Evolutionary conservation across 352 stramenopile genomes (phyloP).

Genomic region (Phytophthora foliorum): DNA sequence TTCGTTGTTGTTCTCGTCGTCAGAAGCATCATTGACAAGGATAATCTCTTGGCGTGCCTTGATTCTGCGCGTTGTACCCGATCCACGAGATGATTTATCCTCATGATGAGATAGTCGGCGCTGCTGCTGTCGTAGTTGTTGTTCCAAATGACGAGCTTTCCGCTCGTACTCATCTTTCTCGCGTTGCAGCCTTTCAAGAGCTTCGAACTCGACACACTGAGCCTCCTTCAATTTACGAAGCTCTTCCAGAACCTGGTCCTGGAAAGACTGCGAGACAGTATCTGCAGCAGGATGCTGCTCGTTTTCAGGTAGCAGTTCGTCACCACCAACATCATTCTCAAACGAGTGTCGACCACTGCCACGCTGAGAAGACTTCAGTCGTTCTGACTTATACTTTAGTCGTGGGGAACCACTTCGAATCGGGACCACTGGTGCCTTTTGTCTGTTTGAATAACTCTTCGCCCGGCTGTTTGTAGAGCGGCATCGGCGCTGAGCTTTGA

Average conservation of each 20-base stretch:
- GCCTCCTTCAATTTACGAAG: constrained; percentile 65
- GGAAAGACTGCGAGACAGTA: constrained; percentile 40
- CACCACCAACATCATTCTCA: constrained; percentile 10
- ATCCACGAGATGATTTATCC: constrained; percentile 9
- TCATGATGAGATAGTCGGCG: constrained; percentile 36
- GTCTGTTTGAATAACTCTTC: constrained; percentile 9
- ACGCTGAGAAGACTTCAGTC: neutral
- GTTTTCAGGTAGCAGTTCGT: constrained; percentile 12
- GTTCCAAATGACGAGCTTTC: constrained; percentile 51
- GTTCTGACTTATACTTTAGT: constrained; percentile 3
- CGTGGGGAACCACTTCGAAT: constrained; percentile 21
- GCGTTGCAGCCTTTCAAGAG: constrained; percentile 20
- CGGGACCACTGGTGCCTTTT: constrained; percentile 13
- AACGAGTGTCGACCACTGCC: constrained; percentile 16
- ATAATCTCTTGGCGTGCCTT: constrained; percentile 19
- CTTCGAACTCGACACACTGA: constrained; percentile 24
- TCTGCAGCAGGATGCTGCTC: constrained; percentile 1
- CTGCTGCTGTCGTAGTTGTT: constrained; percentile 46
- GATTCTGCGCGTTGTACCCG: neutral
- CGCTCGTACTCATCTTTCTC: constrained; percentile 19
- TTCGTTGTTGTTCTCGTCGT: constrained; percentile 20
- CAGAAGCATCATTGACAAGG: constrained; percentile 23
- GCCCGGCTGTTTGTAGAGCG: constrained; percentile 8
- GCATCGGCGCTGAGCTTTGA: constrained; percentile 36
- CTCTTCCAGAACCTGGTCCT: constrained; percentile 56